A percentile compares a stretch with the other conserved stretches of the same genome.
Evolutionary conservation across 768 basidiomycete genomes (phyloP).

Genomic region (Bullera alba): DNA sequence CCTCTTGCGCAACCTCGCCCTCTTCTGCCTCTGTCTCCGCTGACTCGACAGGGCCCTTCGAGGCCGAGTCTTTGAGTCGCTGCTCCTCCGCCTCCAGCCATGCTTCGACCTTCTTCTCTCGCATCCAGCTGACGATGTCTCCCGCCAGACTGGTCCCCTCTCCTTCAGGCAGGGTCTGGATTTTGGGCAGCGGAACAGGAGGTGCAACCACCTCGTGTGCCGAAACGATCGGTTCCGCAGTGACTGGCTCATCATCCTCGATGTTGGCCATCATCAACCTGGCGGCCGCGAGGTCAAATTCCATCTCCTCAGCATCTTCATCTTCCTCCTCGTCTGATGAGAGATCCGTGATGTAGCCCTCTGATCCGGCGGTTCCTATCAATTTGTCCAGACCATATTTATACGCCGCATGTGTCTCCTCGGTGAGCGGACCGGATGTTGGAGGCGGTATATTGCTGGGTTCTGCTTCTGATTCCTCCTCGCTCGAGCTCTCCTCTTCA

Average conservation of each 20-base stretch:
- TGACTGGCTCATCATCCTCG: constrained; percentile 28
- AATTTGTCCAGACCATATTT: constrained; percentile 22
- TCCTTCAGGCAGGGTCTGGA: constrained; percentile 25
- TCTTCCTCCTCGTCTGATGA: constrained; percentile 17
- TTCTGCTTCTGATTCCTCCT: constrained; percentile 11
- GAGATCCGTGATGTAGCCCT: too few relatives aligned
- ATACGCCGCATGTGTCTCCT: constrained; percentile 8
- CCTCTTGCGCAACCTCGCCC: background rate
- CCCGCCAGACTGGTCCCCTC: constrained; percentile 37
- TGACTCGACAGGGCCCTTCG: background rate
- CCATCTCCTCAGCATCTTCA: constrained; percentile 15
- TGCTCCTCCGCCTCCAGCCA: constrained; percentile 25
- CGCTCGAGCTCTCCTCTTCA: constrained; percentile 13
- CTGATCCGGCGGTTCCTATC: constrained; percentile 6
- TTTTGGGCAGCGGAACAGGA: constrained; percentile 31
- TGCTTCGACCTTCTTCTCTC: constrained; percentile 32
- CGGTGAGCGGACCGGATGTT: constrained; percentile 5
- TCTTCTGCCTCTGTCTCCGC: background rate
- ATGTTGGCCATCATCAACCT: constrained; percentile 21
- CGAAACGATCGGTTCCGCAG: constrained; percentile 30
- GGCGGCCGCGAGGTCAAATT: constrained; percentile 7
- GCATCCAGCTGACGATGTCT: constrained; percentile 42
- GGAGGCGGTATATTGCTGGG: background rate
- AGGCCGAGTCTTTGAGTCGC: background rate
- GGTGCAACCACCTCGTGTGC: constrained; percentile 35